Evolutionary conservation across 2,329 filamentous ascomycete species (phyloP).

Genomic region (Elsinoe batatas): DNA sequence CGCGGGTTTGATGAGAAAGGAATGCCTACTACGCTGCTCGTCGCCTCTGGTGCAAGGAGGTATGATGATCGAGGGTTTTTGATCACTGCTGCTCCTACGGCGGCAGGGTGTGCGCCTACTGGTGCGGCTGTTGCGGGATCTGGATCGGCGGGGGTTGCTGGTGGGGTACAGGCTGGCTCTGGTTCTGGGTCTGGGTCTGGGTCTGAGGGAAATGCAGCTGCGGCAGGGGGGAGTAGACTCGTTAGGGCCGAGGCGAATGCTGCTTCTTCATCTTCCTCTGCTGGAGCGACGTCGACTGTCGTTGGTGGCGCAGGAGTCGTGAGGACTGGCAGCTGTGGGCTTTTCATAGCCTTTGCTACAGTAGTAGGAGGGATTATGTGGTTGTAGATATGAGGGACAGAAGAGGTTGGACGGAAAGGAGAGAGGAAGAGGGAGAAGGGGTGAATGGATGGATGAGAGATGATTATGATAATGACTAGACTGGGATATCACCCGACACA

Average conservation of each 20-base stretch:
- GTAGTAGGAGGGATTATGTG: not conserved
- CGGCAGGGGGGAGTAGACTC: not conserved
- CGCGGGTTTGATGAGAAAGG: slow-evolving; percentile 41
- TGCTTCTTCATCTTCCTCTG: not conserved
- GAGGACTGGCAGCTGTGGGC: not conserved
- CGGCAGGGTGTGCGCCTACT: not conserved
- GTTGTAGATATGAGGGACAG: not conserved
- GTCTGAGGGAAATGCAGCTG: no score
- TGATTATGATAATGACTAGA: slow-evolving; percentile 3
- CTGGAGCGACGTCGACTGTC: not conserved
- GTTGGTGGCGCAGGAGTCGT: not conserved
- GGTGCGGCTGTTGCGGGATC: not conserved
- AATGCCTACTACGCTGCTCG: slow-evolving; percentile 39
- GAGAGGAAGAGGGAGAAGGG: not conserved
- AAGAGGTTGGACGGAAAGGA: no score
- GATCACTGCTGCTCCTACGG: slow-evolving; percentile 15
- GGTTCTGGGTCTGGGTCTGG: no score
- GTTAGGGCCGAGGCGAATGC: not conserved
- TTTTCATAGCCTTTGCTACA: not conserved
- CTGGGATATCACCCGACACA: not conserved
- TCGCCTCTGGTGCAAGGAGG: slow-evolving; percentile 29
- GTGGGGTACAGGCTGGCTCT: no score
- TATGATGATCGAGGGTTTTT: slow-evolving; percentile 40
- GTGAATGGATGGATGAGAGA: not conserved
- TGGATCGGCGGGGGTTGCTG: not conserved